These are phyloP conservation scores for Cutaneotrichosporon arboriforme DNA, from an alignment of 1,284 basidiomycete genomes.

Conservation along the genomic window DNA sequence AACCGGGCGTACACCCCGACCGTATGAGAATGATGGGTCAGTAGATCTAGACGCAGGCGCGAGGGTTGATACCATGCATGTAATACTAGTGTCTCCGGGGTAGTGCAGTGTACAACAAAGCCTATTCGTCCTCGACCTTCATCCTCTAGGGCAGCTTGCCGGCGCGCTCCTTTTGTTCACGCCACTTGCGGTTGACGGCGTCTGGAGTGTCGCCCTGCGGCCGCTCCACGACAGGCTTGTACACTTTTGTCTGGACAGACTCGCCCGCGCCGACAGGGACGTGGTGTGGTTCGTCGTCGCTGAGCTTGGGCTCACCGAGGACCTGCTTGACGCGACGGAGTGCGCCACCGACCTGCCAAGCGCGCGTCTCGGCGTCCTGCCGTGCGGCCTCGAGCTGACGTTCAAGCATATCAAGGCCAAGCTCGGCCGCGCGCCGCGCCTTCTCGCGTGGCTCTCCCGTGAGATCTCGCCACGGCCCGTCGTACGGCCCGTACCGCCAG, in stretches of 20 bases:
- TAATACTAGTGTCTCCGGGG: conserved; percentile 2
- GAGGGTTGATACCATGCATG: conserved; percentile 2
- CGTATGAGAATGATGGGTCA: conserved; percentile 70
- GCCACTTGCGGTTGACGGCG: conserved; percentile 70
- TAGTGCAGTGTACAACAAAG: conserved; percentile 6
- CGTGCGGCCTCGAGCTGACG: conserved; percentile 29
- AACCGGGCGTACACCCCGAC: conserved; percentile 72
- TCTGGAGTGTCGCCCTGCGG: conserved; percentile 65
- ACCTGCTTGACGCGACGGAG: conserved; percentile 23
- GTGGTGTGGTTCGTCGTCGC: background rate
- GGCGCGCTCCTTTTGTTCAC: conserved; percentile 38
- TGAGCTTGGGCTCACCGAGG: background rate
- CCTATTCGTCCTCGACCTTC: conserved; percentile 9
- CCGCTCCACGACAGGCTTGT: conserved; percentile 61
- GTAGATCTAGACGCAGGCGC: background rate
- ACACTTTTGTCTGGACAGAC: conserved; percentile 58
- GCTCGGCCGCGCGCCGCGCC: conserved; percentile 20
- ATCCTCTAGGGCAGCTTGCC: background rate
- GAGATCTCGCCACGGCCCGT: conserved; percentile 31
- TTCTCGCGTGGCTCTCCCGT: conserved; percentile 14
- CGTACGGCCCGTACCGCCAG: conserved; percentile 65
- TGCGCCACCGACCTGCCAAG: conserved; percentile 56
- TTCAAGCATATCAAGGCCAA: conserved; percentile 32
- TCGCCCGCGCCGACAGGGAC: conserved; percentile 62
- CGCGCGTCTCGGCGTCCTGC: conserved; percentile 50